Base-by-base conservation (phyloP, 1,139 yeast genomes). In the Meyerozyma smithsonii region DNA sequence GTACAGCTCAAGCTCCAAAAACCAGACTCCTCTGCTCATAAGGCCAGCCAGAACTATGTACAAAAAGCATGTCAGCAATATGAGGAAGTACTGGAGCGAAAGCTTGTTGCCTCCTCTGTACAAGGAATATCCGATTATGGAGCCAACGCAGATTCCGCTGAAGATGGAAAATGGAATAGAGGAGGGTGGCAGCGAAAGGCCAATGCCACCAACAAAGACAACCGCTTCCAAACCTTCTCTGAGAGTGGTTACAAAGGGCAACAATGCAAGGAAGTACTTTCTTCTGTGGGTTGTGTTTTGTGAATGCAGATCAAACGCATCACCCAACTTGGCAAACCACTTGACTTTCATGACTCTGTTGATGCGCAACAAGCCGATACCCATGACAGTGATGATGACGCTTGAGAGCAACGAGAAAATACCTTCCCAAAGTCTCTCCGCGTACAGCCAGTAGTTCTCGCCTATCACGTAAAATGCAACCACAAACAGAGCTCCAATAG, bases 391-490 rank as follows among this genome's bases (percentile, higher is more conserved):
- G 56, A 89, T 89, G 66, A 89, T 82, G 8, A 82, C 53, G 20
- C 94, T 78, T 5, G 96, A 89, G 45, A 88, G 64, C 45, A 89
- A 69, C 51, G 94, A 86, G 59, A 89, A 89, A 8, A 82, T 64
- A 36, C 96, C 96, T 65, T 89, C 97, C 97, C 97, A 89, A 36
- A 88, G 60, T 52, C 94, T 77, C 59, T 89, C 97, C 1, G 96
- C 79, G 41, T 74, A 68, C 18, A 90, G 79, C 84, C 95, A 87
- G 44, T 85, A 75, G 63, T 89, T 92, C 44, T 77, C 79, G 28
- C 94, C 90, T 40, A 86, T 66, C 39, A 83, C 63, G 58, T 87
- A 87, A 66, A 89, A 89, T 30, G 84, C 77, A 44, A 78, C 72
- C 38, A 89, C 79, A 61, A 89, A 85, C 19, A 81, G 72, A 28